phyloP scores from a whole-genome alignment of 805 yeast species.

The Saccharomycopsis selenospora region DNA sequence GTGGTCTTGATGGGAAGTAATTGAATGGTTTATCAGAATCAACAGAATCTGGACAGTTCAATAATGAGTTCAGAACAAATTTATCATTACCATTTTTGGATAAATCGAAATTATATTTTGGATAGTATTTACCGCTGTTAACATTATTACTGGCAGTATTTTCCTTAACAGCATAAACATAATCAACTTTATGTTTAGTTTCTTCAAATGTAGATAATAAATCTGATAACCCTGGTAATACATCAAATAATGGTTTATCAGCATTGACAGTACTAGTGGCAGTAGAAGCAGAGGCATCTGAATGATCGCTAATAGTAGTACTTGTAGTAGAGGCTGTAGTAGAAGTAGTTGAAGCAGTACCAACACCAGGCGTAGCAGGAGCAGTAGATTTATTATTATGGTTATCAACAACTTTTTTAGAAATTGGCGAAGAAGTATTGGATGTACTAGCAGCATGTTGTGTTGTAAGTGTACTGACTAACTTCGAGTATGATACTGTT shows the following conservation, averaged over 20 bases:
- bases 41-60: conserved; percentile 88
- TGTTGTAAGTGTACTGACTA: conserved; percentile 25
- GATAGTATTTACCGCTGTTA: not conserved
- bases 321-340: conserved; percentile 22
- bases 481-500: conserved; percentile 26
- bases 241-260: conserved; percentile 3
- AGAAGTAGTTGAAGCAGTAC: conserved; percentile 19
- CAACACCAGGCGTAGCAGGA: conserved; percentile 4
- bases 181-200: conserved; percentile 26
- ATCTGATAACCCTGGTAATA: conserved; percentile 24
- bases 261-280: conserved; percentile 20
- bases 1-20: conserved; percentile 69
- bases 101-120: not conserved
- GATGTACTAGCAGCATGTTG: conserved; percentile 22
- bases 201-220: conserved; percentile 27
- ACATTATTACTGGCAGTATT: no score
- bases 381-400: not conserved
- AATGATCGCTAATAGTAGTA: no score
- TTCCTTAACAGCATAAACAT: conserved; percentile 17
- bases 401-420: conserved; percentile 21
- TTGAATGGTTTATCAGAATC: conserved; percentile 78
- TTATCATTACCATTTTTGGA: conserved; percentile 33
- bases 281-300: conserved; percentile 21
- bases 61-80: conserved; percentile 66
- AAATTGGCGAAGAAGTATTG: conserved; percentile 23